phyloP scores from a whole-genome alignment of 139 green algal genomes.

The Chlorella sp. region DNA sequence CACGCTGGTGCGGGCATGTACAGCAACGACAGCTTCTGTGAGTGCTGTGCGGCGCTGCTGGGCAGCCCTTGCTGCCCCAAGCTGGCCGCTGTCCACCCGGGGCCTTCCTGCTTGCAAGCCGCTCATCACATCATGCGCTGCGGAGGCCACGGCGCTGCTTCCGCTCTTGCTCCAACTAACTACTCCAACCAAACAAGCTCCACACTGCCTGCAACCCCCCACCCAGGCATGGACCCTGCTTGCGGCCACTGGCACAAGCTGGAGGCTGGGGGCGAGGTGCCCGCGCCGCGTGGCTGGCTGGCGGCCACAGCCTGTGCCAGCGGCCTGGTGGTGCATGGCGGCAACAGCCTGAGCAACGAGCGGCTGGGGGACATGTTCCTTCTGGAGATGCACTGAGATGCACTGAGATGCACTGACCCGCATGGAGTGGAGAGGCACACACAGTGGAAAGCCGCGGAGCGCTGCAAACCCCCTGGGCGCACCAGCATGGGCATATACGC shows the following conservation, averaged over 20 bases:
- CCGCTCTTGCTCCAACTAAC: no score
- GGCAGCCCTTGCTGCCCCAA: background rate
- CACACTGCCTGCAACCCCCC: no score
- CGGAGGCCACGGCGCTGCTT: no score
- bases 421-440: no score
- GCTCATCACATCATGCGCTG: no score
- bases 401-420: slow-evolving; percentile 41
- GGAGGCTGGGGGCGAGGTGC: slow-evolving; percentile 16
- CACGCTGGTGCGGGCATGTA: slow-evolving; percentile 23
- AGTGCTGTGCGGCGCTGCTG: background rate
- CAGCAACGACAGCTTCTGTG: slow-evolving; percentile 34
- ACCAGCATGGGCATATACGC: no score
- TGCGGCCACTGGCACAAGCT: slow-evolving; percentile 43
- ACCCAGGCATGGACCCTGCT: background rate
- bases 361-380: slow-evolving; percentile 58
- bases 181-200: no score
- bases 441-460: no score
- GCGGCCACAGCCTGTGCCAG: slow-evolving; percentile 21
- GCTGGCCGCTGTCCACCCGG: background rate
- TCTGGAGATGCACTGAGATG: slow-evolving; percentile 40
- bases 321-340: slow-evolving; percentile 58
- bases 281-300: slow-evolving; percentile 59
- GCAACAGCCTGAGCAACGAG: slow-evolving; percentile 54
- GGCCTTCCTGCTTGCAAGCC: no score
- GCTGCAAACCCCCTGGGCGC: no score